phyloP scores from a whole-genome alignment of 331 rosid species.

The Erythrophleum ivorense region DNA sequence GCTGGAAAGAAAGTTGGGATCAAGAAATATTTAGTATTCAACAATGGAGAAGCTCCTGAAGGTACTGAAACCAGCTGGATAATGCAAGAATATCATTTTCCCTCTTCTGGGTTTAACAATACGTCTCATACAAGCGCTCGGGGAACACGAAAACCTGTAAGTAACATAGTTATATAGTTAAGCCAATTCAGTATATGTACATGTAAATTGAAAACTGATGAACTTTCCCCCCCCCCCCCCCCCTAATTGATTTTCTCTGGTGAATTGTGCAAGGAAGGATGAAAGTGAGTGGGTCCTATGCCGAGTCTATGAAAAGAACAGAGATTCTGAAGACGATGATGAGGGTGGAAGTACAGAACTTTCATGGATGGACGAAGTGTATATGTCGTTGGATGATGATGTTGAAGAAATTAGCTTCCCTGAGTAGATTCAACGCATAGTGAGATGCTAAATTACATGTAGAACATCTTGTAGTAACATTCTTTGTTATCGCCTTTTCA shows the following conservation, averaged over 20 bases:
- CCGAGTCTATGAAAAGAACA: slow-evolving; percentile 52
- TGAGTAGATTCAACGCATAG: neutral
- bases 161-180: neutral
- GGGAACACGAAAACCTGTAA: slow-evolving; percentile 35
- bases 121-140: slow-evolving; percentile 9
- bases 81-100: slow-evolving; percentile 63
- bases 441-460: neutral
- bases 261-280: slow-evolving; percentile 41
- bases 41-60: slow-evolving; percentile 40
- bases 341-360: slow-evolving; percentile 49
- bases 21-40: slow-evolving; percentile 58
- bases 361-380: slow-evolving; percentile 53
- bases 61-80: slow-evolving; percentile 56
- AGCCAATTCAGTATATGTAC: neutral
- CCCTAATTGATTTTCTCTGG: neutral
- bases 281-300: slow-evolving; percentile 51
- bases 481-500: neutral
- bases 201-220: neutral
- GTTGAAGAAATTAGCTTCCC: slow-evolving; percentile 42
- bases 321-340: slow-evolving; percentile 42
- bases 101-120: slow-evolving; percentile 28
- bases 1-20: slow-evolving; percentile 52
- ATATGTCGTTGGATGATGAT: slow-evolving; percentile 54
- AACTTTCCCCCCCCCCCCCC: neutral
- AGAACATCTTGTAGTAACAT: neutral